These are phyloP conservation scores for Lentinula aciculospora DNA, from an alignment of 768 basidiomycete genomes.

Conservation along the genomic window DNA sequence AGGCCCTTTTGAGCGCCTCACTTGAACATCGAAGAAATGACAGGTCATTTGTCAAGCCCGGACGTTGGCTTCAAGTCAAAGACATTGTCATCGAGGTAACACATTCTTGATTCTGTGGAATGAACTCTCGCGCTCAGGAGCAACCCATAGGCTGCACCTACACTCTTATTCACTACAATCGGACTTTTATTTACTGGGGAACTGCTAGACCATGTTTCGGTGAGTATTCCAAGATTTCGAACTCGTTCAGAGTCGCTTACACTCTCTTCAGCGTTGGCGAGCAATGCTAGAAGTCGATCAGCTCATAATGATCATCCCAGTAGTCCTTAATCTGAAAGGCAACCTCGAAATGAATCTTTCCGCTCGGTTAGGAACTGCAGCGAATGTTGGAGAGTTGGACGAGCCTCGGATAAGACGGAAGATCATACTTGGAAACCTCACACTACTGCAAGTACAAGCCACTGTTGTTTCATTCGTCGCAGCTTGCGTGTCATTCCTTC, in stretches of 20 bases:
- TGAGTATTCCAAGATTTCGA: slow-evolving; percentile 26
- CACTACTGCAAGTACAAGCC: slow-evolving; percentile 90
- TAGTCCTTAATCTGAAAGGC: slow-evolving; percentile 93
- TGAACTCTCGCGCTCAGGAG: neutral
- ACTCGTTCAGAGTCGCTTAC: neutral
- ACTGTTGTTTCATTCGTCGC: slow-evolving; percentile 85
- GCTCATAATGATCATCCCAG: slow-evolving; percentile 94
- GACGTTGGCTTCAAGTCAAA: slow-evolving; percentile 50
- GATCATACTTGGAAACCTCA: slow-evolving; percentile 77
- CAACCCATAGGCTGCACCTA: slow-evolving; percentile 68
- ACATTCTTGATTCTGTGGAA: neutral
- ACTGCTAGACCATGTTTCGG: slow-evolving; percentile 81
- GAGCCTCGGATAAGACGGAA: slow-evolving; percentile 51
- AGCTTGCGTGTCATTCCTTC: slow-evolving; percentile 66
- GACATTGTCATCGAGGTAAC: slow-evolving; percentile 68
- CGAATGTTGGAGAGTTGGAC: slow-evolving; percentile 91
- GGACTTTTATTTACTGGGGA: slow-evolving; percentile 90
- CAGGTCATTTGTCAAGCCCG: neutral
- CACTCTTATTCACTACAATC: slow-evolving; percentile 76
- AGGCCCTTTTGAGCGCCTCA: slow-evolving; percentile 39
- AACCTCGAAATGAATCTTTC: slow-evolving; percentile 99
- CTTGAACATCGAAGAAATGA: neutral
- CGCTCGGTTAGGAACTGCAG: slow-evolving; percentile 89
- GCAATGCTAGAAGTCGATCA: slow-evolving; percentile 91
- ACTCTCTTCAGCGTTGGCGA: slow-evolving; percentile 60